Evolutionary conservation across 768 basidiomycete species (phyloP).

Genomic region (Phallus indusiatus): DNA sequence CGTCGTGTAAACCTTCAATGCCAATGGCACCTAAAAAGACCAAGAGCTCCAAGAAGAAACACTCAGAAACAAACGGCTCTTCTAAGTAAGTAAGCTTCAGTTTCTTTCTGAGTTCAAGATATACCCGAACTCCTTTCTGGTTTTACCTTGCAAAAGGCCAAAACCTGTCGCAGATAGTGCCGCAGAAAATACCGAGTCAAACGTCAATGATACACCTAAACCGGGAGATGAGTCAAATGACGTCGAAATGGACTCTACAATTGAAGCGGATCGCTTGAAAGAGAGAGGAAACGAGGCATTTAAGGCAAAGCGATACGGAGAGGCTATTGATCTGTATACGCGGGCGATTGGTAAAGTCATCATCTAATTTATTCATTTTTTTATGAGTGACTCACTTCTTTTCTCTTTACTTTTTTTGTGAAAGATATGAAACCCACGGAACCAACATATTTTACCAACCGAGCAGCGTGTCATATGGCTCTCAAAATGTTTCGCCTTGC

Average conservation of each 20-base stretch:
- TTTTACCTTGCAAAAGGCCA: neutral
- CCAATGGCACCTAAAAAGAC: neutral
- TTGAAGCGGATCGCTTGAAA: conserved; percentile 44
- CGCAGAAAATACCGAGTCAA: neutral
- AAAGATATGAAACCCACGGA: conserved; percentile 53
- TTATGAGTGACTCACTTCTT: neutral
- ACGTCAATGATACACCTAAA: neutral
- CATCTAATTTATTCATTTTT: neutral
- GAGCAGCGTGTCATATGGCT: conserved; percentile 79
- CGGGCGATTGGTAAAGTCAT: conserved; percentile 54
- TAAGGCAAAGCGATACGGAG: conserved; percentile 51
- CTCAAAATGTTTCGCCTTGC: conserved; percentile 69
- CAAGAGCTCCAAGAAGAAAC: neutral
- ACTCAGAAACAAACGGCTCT: neutral
- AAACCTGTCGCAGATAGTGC: neutral
- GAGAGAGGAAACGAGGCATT: conserved; percentile 71
- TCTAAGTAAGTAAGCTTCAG: neutral
- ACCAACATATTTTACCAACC: conserved; percentile 74
- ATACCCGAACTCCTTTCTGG: neutral
- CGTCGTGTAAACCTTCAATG: too few relatives aligned
- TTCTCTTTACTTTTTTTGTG: neutral
- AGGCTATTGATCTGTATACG: conserved; percentile 68
- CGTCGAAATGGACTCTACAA: conserved; percentile 8
- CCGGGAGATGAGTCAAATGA: neutral
- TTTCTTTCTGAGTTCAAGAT: neutral